Percentiles rank a stretch among this genome's conserved stretches.
Conservation (phyloP, 257 asterid genomes). For the Capsicum pubescens region DNA sequence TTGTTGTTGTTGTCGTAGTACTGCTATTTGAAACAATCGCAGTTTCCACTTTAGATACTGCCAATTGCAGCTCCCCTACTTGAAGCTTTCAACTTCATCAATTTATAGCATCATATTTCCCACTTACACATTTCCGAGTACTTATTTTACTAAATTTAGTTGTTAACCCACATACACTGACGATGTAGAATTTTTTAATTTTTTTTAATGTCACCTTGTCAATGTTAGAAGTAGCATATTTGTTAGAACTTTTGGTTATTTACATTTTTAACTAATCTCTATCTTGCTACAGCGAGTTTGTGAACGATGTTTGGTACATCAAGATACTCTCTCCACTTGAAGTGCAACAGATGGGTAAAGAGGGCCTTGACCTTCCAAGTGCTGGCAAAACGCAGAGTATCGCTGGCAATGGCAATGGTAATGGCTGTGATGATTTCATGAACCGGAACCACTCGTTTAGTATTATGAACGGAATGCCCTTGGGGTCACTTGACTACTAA, state of each 20-base stretch:
- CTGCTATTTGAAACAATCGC: not conserved
- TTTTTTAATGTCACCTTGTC: not conserved
- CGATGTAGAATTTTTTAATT: not conserved
- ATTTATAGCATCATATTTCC: not conserved
- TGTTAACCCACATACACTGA: not conserved
- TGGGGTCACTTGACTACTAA: constrained; percentile 71
- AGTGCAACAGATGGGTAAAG: constrained; percentile 97
- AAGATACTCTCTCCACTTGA: constrained; percentile 89
- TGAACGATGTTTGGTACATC: constrained; percentile 86
- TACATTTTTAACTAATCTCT: not conserved
- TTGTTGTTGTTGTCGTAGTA: not conserved
- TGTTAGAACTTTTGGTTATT: not conserved
- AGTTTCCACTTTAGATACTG: not conserved
- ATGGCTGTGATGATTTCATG: constrained; percentile 55
- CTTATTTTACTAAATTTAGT: not conserved
- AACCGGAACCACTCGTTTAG: constrained; percentile 55
- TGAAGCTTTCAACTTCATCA: not conserved
- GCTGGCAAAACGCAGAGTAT: constrained; percentile 50
- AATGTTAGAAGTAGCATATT: not conserved
- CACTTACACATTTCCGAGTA: not conserved
- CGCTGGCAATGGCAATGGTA: constrained; percentile 48
- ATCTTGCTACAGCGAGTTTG: constrained; percentile 63
- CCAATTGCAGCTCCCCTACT: not conserved
- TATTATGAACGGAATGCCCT: constrained; percentile 61
- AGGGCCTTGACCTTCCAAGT: constrained; percentile 66